Evolutionary conservation across 176 grass and related monocot species (phyloP), one percentile per base, ranked within the genome.

Genomic region (Triticum dicoccoides): DNA sequence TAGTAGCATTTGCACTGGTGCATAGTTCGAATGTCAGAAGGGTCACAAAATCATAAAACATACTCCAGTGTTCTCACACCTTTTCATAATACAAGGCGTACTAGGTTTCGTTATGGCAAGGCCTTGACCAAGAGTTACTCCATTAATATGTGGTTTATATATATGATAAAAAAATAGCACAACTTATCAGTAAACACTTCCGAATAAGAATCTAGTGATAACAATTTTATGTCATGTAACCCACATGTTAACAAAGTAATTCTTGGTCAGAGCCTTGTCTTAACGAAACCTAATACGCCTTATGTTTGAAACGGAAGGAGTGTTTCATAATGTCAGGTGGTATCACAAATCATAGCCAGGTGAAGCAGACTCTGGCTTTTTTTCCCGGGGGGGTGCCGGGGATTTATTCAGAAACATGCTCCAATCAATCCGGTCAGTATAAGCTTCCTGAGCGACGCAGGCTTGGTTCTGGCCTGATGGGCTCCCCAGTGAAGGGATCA

Each of bases 401-500:
- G 27, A 33, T 77, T 56, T 20, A 33, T 77, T 77, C 39, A 72
- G 27, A 39, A 65, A 21, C 74, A 58, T 45, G 14, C 10, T 17
- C 34, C 38, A 77, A 42, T 12, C 5, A 34, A 76, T 78, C 70
- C 0, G 1, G 65, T 89, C 80, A 85, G 74, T 30, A 84, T 82
- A 91, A 72, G 69, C 81, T 80, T 66, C 75, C 79, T 65, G 87
- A 73, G 77, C 59, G 87, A 58, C 25, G n/a, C 2, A 32, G 54
- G 76, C 76, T 84, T 24, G 75, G 65, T 44, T 86, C 82, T 62
- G 89, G 27, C 39, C 89, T 84, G 71, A 97, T 83, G 4, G 86
- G 89, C 42, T 93, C 89, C 42, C 92, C 95, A 0, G 95, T 95
- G 86, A 91, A 97, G 69, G 92, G 95, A 80, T 97, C 92, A 77